phyloP scores from a whole-genome alignment of 78 protist genomes.

The Cavenderia fasciculata region DNA sequence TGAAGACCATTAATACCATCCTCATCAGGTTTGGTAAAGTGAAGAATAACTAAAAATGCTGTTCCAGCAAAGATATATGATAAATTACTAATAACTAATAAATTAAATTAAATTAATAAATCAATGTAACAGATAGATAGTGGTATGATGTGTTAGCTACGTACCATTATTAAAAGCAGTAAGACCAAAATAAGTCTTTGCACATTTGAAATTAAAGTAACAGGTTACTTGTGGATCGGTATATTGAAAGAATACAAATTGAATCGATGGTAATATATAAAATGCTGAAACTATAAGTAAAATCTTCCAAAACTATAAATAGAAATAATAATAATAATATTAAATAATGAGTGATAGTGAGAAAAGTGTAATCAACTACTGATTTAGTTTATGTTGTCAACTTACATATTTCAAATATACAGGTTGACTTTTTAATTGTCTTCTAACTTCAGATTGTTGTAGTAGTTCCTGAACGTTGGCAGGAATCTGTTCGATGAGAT shows the following conservation, averaged over 20 bases:
- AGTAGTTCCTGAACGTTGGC: conserved; percentile 34
- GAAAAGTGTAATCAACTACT: background rate
- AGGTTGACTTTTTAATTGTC: conserved; percentile 58
- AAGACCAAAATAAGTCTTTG: conserved; percentile 32
- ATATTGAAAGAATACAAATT: conserved; percentile 79
- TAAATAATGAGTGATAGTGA: background rate
- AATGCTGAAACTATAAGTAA: conserved; percentile 65
- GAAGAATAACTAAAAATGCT: conserved; percentile 43
- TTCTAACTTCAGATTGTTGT: conserved; percentile 34
- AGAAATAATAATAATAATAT: background rate
- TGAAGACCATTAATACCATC: conserved; percentile 61
- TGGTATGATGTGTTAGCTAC: background rate
- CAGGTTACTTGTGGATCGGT: conserved; percentile 33
- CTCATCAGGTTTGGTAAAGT: conserved; percentile 33
- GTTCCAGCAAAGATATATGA: conserved; percentile 61
- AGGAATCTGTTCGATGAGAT: background rate
- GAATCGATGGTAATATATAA: conserved; percentile 78
- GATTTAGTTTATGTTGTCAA: background rate
- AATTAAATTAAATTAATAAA: background rate
- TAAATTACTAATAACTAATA: conserved; percentile 59
- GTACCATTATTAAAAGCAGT: conserved; percentile 73
- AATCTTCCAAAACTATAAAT: conserved; percentile 75
- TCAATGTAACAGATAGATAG: background rate
- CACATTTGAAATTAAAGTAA: conserved; percentile 79
- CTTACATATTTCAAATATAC: conserved; percentile 75